A percentile compares a stretch with the other conserved stretches of the same genome.
Evolutionary conservation across 495 filamentous ascomycete species (phyloP).

Genomic region (Talaromyces stipitatus): DNA sequence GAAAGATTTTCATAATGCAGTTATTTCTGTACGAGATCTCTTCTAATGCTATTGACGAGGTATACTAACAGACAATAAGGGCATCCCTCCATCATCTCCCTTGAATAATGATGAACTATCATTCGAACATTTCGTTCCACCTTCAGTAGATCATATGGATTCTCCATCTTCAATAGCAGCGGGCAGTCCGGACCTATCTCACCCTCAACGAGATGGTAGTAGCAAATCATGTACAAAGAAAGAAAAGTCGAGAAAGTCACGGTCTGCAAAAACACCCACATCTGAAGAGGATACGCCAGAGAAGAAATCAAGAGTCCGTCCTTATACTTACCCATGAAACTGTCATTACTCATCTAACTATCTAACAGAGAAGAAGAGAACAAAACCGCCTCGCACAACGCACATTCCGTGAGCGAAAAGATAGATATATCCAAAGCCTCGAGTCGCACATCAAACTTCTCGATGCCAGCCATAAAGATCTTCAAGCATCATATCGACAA

Average conservation of each 20-base stretch:
- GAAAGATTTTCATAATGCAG: background rate
- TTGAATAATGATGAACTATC: background rate
- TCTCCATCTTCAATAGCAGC: background rate
- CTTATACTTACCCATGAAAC: background rate
- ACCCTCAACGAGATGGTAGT: background rate
- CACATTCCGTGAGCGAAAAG: conserved; percentile 43
- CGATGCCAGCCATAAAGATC: conserved; percentile 3
- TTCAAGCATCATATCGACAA: background rate
- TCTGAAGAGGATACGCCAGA: conserved; percentile 3
- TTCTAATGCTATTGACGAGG: background rate
- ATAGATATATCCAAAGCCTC: conserved; percentile 36
- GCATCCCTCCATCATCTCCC: background rate
- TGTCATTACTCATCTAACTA: background rate
- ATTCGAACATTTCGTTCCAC: conserved; percentile 3
- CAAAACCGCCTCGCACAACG: conserved; percentile 51
- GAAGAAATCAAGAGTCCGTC: conserved; percentile 2
- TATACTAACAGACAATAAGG: background rate
- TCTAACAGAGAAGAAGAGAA: conserved; percentile 41
- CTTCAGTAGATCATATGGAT: background rate
- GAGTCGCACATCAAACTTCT: conserved; percentile 15
- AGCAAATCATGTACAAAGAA: conserved; percentile 1
- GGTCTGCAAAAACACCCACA: background rate
- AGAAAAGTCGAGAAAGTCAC: background rate
- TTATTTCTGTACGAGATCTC: background rate
- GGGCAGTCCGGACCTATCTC: background rate